Percentiles rank a stretch among this genome's conserved stretches.
These are phyloP conservation scores for Daldinia childiae DNA, from an alignment of 495 filamentous ascomycete genomes.

Conservation along the genomic window DNA sequence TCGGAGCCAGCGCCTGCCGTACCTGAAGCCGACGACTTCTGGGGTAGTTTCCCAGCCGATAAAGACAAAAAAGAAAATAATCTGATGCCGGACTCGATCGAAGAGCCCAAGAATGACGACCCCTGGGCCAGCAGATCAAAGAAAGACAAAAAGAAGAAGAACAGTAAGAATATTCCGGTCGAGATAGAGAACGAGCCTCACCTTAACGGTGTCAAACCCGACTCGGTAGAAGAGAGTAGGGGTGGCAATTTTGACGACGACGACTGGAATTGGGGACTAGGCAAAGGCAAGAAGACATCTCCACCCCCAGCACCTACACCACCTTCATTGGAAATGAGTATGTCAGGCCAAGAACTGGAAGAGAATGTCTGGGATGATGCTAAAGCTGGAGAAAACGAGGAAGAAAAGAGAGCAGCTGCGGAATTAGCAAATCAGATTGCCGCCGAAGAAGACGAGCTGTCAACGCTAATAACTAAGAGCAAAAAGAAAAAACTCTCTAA, in stretches of 20 bases:
- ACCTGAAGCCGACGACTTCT: constrained; percentile 48
- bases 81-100: constrained; percentile 56
- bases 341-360: constrained; percentile 34
- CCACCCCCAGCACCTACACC: constrained; percentile 54
- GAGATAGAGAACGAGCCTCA: constrained; percentile 51
- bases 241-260: constrained; percentile 50
- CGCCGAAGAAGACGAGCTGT: constrained; percentile 51
- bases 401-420: constrained; percentile 30
- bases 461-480: constrained; percentile 46
- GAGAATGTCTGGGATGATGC: constrained; percentile 41
- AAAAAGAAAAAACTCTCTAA: constrained; percentile 41
- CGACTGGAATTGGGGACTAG: constrained; percentile 51
- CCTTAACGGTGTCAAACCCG: constrained; percentile 49
- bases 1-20: constrained; percentile 24
- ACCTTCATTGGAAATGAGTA: constrained; percentile 49
- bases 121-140: constrained; percentile 52
- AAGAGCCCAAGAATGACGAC: constrained; percentile 57
- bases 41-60: constrained; percentile 47
- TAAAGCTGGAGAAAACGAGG: constrained; percentile 20
- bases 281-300: constrained; percentile 55
- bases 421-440: constrained; percentile 42
- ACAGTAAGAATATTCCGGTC: constrained; percentile 51
- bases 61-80: constrained; percentile 49
- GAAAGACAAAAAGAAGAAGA: constrained; percentile 56
- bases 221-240: constrained; percentile 55